Evolutionary conservation across 192 early-diverging fungal genomes (phyloP), one percentile per base, ranked within the genome.

Genomic region (Phlyctochytrium arcticum): DNA sequence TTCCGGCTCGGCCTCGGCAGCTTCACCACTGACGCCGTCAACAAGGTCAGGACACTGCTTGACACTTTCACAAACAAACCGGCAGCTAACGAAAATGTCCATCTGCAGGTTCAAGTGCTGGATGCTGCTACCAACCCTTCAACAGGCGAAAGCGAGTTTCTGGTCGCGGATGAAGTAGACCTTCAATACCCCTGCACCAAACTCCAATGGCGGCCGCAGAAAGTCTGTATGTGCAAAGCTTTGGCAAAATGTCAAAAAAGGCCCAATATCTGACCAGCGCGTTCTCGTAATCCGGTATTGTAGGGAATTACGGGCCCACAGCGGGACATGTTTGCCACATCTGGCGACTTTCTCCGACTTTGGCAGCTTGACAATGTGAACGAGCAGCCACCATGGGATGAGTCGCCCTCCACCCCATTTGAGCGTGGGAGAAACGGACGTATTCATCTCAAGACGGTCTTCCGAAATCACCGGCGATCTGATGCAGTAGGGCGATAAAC

Each of bases 121-220:
- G 48, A n/a, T 32, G 23, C 39, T 34, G 33, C 19, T n/a, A 15
- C 17, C 17, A 27, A 36, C 34, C 17, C 5, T 7, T 34, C 17
- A 12, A 19, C 67, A 89, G 87, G 49, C 31, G 47, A 39, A 29
- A 66, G 32, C 9, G 89, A 93, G 55, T 92, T 93, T 72, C 80
- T 86, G 15, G 69, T 78, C 6, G 74, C 92, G 3, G 93, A 89
- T 31, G 90, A 90, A 60, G 78, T 82, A 0, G 85, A 89, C 39
- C 87, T 90, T 34, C 80, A 87, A 30, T 98, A 93, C 63, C 96
- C 96, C 21, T 80, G 91, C 51, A 96, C 94, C 7, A 96, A 96
- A 70, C 77, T 96, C 30, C 71, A 89, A 47, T 99, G 93, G 93
- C 81, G 89, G 48, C 93, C 93, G 21, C 66, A 78, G 23, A 87